Conservation (phyloP, 2,329 filamentous ascomycete species). For the Fusarium phyllophilum region DNA sequence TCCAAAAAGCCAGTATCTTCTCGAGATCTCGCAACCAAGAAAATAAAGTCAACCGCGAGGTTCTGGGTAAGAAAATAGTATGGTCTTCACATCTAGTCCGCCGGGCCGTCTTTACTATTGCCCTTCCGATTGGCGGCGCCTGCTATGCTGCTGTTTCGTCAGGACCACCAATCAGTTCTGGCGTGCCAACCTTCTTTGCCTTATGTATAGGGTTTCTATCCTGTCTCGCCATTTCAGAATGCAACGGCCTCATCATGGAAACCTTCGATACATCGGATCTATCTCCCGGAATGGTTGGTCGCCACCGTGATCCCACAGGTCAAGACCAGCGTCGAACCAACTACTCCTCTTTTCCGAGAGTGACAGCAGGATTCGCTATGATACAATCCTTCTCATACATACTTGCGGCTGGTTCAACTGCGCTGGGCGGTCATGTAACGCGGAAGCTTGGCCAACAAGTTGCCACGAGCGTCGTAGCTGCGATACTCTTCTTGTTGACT, state of each 20-base stretch:
- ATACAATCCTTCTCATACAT: constrained; percentile 77
- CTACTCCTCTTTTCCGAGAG: constrained; percentile 80
- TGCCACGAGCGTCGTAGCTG: constrained; percentile 74
- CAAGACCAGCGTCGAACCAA: constrained; percentile 65
- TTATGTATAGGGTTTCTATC: constrained; percentile 75
- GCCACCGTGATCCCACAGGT: constrained; percentile 55
- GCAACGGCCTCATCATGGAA: constrained; percentile 82
- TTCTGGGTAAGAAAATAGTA: constrained; percentile 69
- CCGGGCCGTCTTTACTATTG: constrained; percentile 72
- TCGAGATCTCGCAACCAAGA: constrained; percentile 70
- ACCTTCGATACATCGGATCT: constrained; percentile 84
- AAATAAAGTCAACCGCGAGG: constrained; percentile 73
- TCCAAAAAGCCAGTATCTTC: constrained; percentile 77
- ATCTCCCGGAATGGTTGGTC: constrained; percentile 74
- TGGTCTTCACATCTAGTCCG: constrained; percentile 80
- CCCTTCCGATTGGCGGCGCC: constrained; percentile 73
- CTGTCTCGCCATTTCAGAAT: constrained; percentile 79
- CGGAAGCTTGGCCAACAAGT: constrained; percentile 73
- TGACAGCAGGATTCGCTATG: constrained; percentile 75
- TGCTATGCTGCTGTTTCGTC: constrained; percentile 74
- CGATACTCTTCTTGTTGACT: constrained; percentile 72
- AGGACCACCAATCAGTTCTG: constrained; percentile 68
- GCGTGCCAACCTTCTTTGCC: constrained; percentile 74
- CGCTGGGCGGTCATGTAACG: constrained; percentile 73
- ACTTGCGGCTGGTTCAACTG: constrained; percentile 74